Base-by-base conservation (phyloP, 2,329 filamentous ascomycete genomes). In the Ascomycota sp. region DNA sequence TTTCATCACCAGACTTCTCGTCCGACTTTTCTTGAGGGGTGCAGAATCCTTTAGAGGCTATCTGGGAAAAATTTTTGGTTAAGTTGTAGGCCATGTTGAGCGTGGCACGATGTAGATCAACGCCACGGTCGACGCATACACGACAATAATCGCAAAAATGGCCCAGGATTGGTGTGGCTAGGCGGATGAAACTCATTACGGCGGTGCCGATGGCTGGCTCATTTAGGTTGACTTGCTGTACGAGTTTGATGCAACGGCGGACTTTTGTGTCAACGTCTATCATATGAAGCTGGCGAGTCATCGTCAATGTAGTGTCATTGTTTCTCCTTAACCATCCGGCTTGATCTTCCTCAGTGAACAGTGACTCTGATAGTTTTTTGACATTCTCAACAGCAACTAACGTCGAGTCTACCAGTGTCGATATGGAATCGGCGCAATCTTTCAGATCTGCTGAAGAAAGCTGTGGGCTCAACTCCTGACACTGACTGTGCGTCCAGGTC, bases 31-130 rank as follows among this genome's bases (percentile, higher is more conserved):
- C 85, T 15, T 77, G 65, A 1, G 89, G 89, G 13, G 75, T 81
- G 47, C 89, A 98, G 59, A 95, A 95, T 2, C 89, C 89, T 47
- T 91, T 73, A 1, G 71, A 66, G 2, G 79, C 73, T 29, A 98
- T 67, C 34, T 83, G 74, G 2, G 69, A 67, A 47, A 94, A 93
- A 0, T 73, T 69, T 29, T 75, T 80, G 22, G 74, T 69, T 27
- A 98, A 63, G 10, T 75, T 67, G 46, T 78, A 76, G 0, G 78
- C 70, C 45, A 92, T 67, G 40, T 77, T 76, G 41, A 73, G 76
- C 2, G 72, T 72, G 9, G 77, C 65, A 8, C 65, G 59, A 45
- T 95, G 81, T 7, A 85, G 56, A 2, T 61, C 55, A 1, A 69
- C 53, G 35, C 76, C 70, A 20, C 66, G 61, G 8, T 56, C 45